These are phyloP conservation scores for Akanthomyces muscarius DNA, from an alignment of 2,329 filamentous ascomycete species.

Conservation along the genomic window DNA sequence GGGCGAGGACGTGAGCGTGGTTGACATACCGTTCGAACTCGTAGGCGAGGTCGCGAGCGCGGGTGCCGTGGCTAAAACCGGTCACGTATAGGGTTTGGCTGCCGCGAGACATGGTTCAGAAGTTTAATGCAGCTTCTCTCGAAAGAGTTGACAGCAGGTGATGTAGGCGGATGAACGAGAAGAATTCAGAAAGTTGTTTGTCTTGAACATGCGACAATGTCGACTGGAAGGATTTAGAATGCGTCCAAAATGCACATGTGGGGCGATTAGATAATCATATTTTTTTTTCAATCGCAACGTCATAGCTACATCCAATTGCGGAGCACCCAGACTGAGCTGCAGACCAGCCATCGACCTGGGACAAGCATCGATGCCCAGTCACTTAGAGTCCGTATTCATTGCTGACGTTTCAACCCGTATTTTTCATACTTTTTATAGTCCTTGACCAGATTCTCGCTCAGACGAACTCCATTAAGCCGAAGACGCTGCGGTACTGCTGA, in stretches of 20 bases:
- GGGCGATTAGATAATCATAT: conserved; percentile 15
- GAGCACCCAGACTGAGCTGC: background rate
- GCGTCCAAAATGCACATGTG: background rate
- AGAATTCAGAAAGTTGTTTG: conserved; percentile 13
- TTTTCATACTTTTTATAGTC: background rate
- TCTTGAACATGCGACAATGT: conserved; percentile 8
- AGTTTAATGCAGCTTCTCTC: conserved; percentile 2
- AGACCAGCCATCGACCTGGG: background rate
- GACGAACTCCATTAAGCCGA: background rate
- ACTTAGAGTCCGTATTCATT: background rate
- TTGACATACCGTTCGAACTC: conserved; percentile 99
- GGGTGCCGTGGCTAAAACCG: conserved; percentile 97
- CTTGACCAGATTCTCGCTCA: background rate
- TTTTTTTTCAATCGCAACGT: background rate
- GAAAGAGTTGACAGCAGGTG: conserved; percentile 10
- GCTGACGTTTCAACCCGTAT: background rate
- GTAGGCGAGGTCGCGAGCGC: conserved; percentile 98
- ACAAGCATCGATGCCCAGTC: conserved; percentile 7
- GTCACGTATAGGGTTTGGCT: conserved; percentile 96
- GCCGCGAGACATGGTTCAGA: conserved; percentile 79
- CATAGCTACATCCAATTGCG: conserved; percentile 9
- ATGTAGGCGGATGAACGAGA: conserved; percentile 3
- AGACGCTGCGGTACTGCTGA: background rate
- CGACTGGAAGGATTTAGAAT: conserved; percentile 13
- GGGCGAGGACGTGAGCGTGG: conserved; percentile 40